These are phyloP conservation scores for Globisporangium ultimum DNA, from an alignment of 352 stramenopile species.

Conservation along the genomic window DNA sequence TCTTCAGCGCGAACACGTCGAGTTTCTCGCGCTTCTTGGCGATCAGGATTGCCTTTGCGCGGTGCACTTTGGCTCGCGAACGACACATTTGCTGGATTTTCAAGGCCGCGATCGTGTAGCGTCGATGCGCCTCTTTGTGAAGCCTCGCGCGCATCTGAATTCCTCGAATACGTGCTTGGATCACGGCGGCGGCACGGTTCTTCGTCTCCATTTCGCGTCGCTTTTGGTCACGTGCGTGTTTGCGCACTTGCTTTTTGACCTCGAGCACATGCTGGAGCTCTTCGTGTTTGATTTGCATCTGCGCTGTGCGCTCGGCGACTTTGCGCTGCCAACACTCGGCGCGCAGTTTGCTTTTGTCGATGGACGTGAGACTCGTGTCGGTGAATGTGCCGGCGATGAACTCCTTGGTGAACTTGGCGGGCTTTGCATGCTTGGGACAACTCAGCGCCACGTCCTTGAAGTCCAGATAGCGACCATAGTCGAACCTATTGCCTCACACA, in stretches of 20 bases:
- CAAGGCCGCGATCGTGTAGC: constrained; percentile 32
- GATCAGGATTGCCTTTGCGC: constrained; percentile 37
- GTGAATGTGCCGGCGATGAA: constrained; percentile 51
- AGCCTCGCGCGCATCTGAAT: constrained; percentile 23
- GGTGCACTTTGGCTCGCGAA: constrained; percentile 29
- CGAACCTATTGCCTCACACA: constrained; percentile 28
- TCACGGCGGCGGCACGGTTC: constrained; percentile 19
- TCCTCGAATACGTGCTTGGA: constrained; percentile 33
- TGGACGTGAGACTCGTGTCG: constrained; percentile 50
- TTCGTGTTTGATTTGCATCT: constrained; percentile 63
- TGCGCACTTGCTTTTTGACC: constrained; percentile 35
- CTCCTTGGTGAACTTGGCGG: constrained; percentile 46
- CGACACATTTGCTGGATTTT: constrained; percentile 50
- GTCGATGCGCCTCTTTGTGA: constrained; percentile 13
- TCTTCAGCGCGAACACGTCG: constrained; percentile 32
- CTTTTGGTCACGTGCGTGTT: constrained; percentile 29
- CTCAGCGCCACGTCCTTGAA: constrained; percentile 48
- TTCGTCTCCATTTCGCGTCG: constrained; percentile 30
- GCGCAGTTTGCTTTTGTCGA: constrained; percentile 51
- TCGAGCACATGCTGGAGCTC: constrained; percentile 55
- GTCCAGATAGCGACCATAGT: constrained; percentile 57
- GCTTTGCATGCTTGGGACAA: constrained; percentile 47
- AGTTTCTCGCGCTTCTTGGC: constrained; percentile 27
- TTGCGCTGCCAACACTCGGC: constrained; percentile 53
- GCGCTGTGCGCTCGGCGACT: constrained; percentile 41